Conservation (phyloP, 1,139 yeast species). For the Torulaspora pretoriensis region DNA sequence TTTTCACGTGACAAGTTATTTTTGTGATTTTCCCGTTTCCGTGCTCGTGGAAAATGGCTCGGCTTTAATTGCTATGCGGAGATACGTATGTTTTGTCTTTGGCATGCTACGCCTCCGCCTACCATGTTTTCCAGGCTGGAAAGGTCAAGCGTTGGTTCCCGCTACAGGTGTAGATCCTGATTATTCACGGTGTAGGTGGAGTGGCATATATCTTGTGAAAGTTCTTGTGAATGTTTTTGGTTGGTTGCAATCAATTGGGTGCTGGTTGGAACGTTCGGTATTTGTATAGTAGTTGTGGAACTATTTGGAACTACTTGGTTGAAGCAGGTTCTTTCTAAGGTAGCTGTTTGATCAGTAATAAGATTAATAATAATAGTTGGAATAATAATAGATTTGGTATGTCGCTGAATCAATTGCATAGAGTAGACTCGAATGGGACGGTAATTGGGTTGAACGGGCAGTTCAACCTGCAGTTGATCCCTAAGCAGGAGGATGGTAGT, state of each 20-base stretch:
- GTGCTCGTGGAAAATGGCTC: slow-evolving; percentile 3
- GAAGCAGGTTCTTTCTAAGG: not conserved
- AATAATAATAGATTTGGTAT: not conserved
- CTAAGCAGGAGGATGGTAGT: slow-evolving; percentile 7
- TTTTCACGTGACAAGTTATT: too few relatives aligned
- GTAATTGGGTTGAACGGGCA: slow-evolving; percentile 12
- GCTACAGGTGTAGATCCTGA: too few relatives aligned
- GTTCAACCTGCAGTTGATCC: slow-evolving; percentile 20
- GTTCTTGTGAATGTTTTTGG: too few relatives aligned
- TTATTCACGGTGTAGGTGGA: too few relatives aligned
- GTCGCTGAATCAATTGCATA: slow-evolving; percentile 12
- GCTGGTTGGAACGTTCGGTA: not conserved
- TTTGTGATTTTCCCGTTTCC: too few relatives aligned
- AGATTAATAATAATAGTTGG: too few relatives aligned
- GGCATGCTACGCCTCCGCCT: too few relatives aligned
- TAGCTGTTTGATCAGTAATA: not conserved
- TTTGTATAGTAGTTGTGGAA: too few relatives aligned
- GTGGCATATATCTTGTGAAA: too few relatives aligned
- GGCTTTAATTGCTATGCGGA: not conserved
- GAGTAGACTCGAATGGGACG: slow-evolving; percentile 17
- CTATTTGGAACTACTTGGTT: too few relatives aligned
- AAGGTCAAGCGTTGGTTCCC: too few relatives aligned
- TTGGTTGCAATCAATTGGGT: not conserved
- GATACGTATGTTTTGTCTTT: slow-evolving; percentile 1
- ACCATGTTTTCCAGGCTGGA: too few relatives aligned